These are phyloP conservation scores for Fomitopsis palustris DNA, from an alignment of 1,284 basidiomycete species.

Conservation along the genomic window DNA sequence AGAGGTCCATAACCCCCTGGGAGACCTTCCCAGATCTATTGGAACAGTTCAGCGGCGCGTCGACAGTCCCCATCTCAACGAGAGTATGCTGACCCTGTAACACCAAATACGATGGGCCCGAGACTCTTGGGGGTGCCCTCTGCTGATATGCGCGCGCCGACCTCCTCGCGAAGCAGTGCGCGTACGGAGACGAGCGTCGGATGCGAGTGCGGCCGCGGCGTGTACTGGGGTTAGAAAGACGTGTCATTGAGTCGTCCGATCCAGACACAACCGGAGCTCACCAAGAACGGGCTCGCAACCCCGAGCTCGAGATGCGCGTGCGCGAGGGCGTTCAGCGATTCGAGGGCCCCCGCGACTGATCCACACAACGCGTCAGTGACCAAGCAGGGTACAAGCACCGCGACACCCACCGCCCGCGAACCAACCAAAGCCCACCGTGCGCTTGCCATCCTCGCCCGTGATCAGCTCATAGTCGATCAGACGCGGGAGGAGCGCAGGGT, in stretches of 20 bases:
- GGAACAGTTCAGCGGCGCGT: not conserved
- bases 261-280: conserved; percentile 33
- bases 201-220: conserved; percentile 77
- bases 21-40: conserved; percentile 76
- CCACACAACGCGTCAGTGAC: not conserved
- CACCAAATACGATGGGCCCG: conserved; percentile 77
- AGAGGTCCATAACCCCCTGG: conserved; percentile 68
- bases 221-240: conserved; percentile 45
- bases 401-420: conserved; percentile 72
- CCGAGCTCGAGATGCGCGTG: conserved; percentile 76
- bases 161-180: conserved; percentile 54
- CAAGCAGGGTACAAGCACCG: not conserved
- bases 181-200: conserved; percentile 59
- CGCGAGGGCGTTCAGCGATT: conserved; percentile 77
- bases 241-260: not conserved
- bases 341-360: conserved; percentile 78
- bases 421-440: conserved; percentile 87
- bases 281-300: conserved; percentile 79
- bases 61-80: not conserved
- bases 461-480: conserved; percentile 87
- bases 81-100: conserved; percentile 65
- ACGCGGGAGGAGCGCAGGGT: conserved; percentile 37
- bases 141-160: conserved; percentile 45
- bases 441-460: conserved; percentile 57
- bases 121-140: conserved; percentile 61